A percentile compares a stretch with the other conserved stretches of the same genome.
Evolutionary conservation across 495 filamentous ascomycete genomes (phyloP).

Genomic region (Pyrenopolyporus hunteri): DNA sequence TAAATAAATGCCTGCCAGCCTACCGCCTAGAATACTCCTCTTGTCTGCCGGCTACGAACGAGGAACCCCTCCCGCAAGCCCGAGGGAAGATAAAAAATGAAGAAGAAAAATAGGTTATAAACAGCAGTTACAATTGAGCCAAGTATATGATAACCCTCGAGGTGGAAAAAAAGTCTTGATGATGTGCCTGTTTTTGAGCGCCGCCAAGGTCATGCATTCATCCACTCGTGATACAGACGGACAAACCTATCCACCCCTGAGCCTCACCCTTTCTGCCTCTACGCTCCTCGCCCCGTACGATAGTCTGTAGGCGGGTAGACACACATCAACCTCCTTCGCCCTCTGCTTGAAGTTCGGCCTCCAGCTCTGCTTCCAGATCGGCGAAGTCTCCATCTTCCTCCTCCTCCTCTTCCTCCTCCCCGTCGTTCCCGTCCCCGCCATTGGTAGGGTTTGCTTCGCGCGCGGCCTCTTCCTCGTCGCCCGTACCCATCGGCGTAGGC

Average conservation of each 20-base stretch:
- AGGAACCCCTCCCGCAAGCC: not conserved
- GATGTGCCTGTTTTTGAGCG: constrained; percentile 19
- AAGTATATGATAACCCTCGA: constrained; percentile 2
- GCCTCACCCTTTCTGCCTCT: not conserved
- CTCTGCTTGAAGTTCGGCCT: constrained; percentile 67
- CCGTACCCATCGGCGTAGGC: constrained; percentile 56
- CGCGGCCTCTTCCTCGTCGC: constrained; percentile 55
- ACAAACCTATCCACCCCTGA: not conserved
- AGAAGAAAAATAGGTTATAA: too few relatives aligned
- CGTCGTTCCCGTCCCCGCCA: constrained; percentile 40
- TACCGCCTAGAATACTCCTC: not conserved
- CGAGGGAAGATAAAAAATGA: too few relatives aligned
- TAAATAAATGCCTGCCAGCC: not conserved
- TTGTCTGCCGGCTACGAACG: not conserved
- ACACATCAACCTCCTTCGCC: constrained; percentile 40
- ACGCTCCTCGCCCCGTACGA: not conserved
- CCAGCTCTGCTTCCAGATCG: constrained; percentile 69
- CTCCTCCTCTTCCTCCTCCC: constrained; percentile 52
- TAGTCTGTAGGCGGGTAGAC: not conserved
- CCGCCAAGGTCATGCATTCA: constrained; percentile 28
- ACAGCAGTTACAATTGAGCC: constrained; percentile 15
- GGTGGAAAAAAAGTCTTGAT: constrained; percentile 4
- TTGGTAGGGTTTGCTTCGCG: constrained; percentile 20
- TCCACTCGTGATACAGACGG: constrained; percentile 31
- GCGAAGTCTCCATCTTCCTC: constrained; percentile 63